Percentiles rank a stretch among this genome's conserved stretches.
Evolutionary conservation across 2,329 filamentous ascomycete genomes (phyloP).

Genomic region (Monosporascus ibericus): DNA sequence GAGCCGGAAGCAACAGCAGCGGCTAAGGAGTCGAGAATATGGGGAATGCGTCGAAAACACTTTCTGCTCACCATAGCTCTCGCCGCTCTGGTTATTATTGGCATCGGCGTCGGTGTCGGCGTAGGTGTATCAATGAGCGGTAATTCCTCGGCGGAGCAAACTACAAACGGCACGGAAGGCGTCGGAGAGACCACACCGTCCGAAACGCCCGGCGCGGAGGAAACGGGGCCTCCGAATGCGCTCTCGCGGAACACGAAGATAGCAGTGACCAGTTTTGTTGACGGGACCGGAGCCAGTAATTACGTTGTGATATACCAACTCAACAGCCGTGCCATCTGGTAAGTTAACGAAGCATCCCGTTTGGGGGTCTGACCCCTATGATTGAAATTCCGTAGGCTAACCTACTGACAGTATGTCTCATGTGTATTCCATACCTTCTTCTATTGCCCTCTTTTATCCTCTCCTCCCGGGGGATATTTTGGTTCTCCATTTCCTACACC

Average conservation of each 20-base stretch:
- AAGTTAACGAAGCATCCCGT: neutral
- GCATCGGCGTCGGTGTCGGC: slow-evolving; percentile 8
- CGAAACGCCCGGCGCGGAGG: neutral
- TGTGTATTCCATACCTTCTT: neutral
- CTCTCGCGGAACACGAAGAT: slow-evolving; percentile 13
- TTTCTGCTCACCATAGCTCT: slow-evolving; percentile 8
- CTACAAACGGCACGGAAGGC: neutral
- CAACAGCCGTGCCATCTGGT: slow-evolving; percentile 16
- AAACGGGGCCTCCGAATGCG: neutral
- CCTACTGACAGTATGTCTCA: neutral
- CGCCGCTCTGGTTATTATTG: slow-evolving; percentile 6
- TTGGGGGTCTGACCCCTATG: neutral
- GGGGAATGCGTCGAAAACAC: slow-evolving; percentile 10
- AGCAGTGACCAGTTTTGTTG: slow-evolving; percentile 23
- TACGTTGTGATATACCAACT: slow-evolving; percentile 22
- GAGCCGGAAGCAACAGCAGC: slow-evolving; percentile 1
- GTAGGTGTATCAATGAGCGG: slow-evolving; percentile 8
- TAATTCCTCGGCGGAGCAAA: neutral
- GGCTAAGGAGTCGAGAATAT: slow-evolving; percentile 8
- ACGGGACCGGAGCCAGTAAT: slow-evolving; percentile 18
- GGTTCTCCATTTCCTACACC: neutral
- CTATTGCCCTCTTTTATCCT: neutral
- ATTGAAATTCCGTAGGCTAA: neutral
- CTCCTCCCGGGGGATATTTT: too few species aligned
- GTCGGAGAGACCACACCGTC: neutral